A percentile compares a stretch with the other conserved stretches of the same genome.
Conservation (phyloP, 495 filamentous ascomycete species). For the Penicillium odoratum region DNA sequence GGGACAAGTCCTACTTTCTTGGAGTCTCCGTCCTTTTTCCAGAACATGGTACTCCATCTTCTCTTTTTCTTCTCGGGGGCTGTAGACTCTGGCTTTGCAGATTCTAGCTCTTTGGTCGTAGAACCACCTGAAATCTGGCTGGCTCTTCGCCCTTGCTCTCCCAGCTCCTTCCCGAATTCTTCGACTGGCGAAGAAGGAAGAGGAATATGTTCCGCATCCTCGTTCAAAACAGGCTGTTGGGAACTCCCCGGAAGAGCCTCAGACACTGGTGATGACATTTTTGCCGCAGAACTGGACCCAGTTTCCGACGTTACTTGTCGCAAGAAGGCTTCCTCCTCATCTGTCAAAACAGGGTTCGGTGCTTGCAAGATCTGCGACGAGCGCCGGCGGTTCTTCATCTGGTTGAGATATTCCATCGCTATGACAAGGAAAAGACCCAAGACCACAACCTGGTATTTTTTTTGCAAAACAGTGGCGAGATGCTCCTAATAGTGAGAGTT, state of each 20-base stretch:
- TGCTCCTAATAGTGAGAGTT: not conserved
- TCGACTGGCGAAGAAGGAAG: constrained; percentile 42
- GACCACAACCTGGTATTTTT: not conserved
- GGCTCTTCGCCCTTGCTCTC: constrained; percentile 33
- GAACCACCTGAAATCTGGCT: constrained; percentile 22
- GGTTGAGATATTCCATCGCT: constrained; percentile 44
- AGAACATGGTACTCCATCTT: constrained; percentile 46
- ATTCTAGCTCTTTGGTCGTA: constrained; percentile 24
- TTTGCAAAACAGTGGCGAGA: not conserved
- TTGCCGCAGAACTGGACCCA: constrained; percentile 3
- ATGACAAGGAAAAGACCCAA: not conserved
- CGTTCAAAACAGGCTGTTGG: constrained; percentile 12
- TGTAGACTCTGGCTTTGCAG: constrained; percentile 8
- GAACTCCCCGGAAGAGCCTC: constrained; percentile 3
- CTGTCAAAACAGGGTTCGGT: constrained; percentile 50
- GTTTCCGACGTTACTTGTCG: constrained; percentile 43
- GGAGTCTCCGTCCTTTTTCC: constrained; percentile 40
- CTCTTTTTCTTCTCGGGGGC: constrained; percentile 39
- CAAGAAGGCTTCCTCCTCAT: constrained; percentile 58
- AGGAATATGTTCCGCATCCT: constrained; percentile 36
- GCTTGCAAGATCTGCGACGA: constrained; percentile 30
- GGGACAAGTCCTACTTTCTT: constrained; percentile 35
- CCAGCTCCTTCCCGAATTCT: constrained; percentile 38
- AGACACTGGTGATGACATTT: constrained; percentile 2
- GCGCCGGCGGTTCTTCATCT: constrained; percentile 34